These are phyloP conservation scores for Caloboletus inedulis DNA, from an alignment of 1,284 basidiomycete species.

Conservation along the genomic window DNA sequence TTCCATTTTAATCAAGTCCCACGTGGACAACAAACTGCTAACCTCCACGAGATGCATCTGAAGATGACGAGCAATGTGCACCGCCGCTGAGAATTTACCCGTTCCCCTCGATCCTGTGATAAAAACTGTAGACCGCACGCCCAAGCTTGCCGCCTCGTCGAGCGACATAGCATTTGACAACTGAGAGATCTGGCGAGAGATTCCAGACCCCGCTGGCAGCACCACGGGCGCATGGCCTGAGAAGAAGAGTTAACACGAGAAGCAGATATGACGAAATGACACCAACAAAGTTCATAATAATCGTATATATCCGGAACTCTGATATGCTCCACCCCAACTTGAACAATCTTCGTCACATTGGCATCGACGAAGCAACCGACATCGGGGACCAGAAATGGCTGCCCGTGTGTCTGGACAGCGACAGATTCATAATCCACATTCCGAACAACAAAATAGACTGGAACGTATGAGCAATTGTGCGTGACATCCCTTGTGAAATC, in stretches of 20 bases:
- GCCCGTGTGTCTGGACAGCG: constrained; percentile 33
- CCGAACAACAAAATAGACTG: constrained; percentile 79
- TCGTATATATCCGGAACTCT: constrained; percentile 57
- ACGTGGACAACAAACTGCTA: constrained; percentile 11
- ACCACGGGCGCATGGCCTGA: constrained; percentile 11
- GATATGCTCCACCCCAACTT: constrained; percentile 74
- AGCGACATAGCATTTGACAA: constrained; percentile 56
- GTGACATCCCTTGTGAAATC: constrained; percentile 5
- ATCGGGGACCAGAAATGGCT: constrained; percentile 58
- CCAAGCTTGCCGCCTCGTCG: constrained; percentile 54
- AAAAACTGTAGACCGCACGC: constrained; percentile 63
- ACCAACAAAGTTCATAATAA: constrained; percentile 55
- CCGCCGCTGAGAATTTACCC: constrained; percentile 67
- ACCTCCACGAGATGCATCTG: constrained; percentile 85
- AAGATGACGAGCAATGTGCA: constrained; percentile 57
- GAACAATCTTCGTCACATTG: constrained; percentile 68
- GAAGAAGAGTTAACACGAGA: constrained; percentile 4
- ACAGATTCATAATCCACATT: constrained; percentile 65
- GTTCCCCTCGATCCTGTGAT: constrained; percentile 72
- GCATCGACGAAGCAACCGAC: constrained; percentile 87
- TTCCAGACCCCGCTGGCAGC: neutral
- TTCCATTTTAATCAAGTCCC: neutral
- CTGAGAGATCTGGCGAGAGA: constrained; percentile 45
- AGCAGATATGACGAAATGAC: neutral
- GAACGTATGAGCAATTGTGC: constrained; percentile 31